phyloP scores from a whole-genome alignment of 257 asterid species.

The Leptodermis oblonga region DNA sequence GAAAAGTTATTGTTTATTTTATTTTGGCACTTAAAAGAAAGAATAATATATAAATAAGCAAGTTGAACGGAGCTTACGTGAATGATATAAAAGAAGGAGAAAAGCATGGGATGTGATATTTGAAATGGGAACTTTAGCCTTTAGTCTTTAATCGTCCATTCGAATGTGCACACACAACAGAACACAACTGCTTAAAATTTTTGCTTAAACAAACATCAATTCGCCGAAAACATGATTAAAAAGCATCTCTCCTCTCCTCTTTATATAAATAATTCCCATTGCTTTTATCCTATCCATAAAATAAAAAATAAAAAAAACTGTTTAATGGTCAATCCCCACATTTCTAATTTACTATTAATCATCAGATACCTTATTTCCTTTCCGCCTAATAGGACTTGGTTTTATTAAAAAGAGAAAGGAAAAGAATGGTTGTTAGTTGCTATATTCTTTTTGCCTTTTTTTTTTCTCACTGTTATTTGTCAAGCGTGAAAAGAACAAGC shows the following conservation, averaged over 20 bases:
- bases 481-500: background rate
- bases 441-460: background rate
- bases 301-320: background rate
- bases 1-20: too few relatives aligned
- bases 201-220: constrained; percentile 8
- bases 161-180: constrained; percentile 3
- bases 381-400: background rate
- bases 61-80: too few relatives aligned
- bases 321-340: background rate
- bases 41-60: too few relatives aligned
- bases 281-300: background rate
- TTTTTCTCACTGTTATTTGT: background rate
- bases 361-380: background rate
- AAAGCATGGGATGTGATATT: too few relatives aligned
- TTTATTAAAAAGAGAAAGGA: background rate
- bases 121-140: too few relatives aligned
- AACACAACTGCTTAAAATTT: too few relatives aligned
- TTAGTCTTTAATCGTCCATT: background rate
- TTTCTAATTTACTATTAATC: background rate
- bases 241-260: background rate
- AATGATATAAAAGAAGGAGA: too few relatives aligned
- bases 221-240: constrained; percentile 18
- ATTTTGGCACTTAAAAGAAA: too few relatives aligned
- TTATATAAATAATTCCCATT: background rate
- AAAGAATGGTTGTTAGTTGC: background rate